These are phyloP conservation scores for Phytophthora pseudosyringae DNA, from an alignment of 352 stramenopile genomes.

Conservation along the genomic window DNA sequence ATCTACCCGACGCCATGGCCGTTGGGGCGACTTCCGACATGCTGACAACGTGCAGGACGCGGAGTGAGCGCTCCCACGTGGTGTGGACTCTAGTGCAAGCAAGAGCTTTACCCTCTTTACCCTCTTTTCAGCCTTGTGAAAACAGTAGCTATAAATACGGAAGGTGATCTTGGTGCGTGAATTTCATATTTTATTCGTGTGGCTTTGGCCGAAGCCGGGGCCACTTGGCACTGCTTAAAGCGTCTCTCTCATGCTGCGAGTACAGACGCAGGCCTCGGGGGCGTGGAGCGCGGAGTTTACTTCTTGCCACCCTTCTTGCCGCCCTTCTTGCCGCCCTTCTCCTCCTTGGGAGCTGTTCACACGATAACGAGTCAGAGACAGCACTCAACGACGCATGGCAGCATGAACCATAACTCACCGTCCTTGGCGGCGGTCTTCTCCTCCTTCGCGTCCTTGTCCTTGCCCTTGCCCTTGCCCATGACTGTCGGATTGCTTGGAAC, in stretches of 20 bases:
- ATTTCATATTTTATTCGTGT: slow-evolving; percentile 25
- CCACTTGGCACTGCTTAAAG: slow-evolving; percentile 12
- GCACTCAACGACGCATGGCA: neutral
- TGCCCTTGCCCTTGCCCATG: slow-evolving; percentile 45
- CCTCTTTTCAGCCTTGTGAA: neutral
- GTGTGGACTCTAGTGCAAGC: slow-evolving; percentile 4
- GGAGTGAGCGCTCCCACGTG: neutral
- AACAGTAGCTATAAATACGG: slow-evolving; percentile 18
- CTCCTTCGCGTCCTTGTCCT: slow-evolving; percentile 41
- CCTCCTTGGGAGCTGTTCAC: slow-evolving; percentile 37
- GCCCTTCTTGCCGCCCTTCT: slow-evolving; percentile 43
- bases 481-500: neutral
- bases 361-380: slow-evolving; percentile 7
- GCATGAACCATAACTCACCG: slow-evolving; percentile 16
- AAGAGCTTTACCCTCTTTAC: neutral
- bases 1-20: slow-evolving; percentile 1
- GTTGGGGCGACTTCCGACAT: slow-evolving; percentile 15
- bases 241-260: slow-evolving; percentile 15
- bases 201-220: slow-evolving; percentile 11
- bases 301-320: slow-evolving; percentile 71
- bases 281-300: slow-evolving; percentile 23
- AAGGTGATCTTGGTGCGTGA: neutral
- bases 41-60: neutral
- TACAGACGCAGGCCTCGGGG: slow-evolving; percentile 5
- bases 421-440: slow-evolving; percentile 52